Base-by-base conservation (phyloP, 1,284 basidiomycete genomes). In the Marasmius tenuissimus region DNA sequence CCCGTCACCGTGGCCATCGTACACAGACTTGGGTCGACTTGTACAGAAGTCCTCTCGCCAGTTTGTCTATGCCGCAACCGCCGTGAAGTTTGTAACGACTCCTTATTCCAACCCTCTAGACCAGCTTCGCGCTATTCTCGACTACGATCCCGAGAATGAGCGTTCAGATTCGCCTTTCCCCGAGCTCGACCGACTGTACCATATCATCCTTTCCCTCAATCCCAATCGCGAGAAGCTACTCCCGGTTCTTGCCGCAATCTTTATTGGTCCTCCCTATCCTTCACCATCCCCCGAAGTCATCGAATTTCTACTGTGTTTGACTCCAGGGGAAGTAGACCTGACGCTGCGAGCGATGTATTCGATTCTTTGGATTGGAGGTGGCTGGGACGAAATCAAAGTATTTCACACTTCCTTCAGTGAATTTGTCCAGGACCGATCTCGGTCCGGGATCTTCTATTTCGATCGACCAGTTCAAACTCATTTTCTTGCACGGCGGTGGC, bases 51-150 rank as follows among this genome's bases (percentile, higher is more conserved):
- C 71, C 3, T 67, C 68, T 14, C 67, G 69, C 3, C 70, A 70
- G 61, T 74, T 73, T 40, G 68, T 72, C 53, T 74, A 71, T 57
- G 69, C 69, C 10, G 63, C 65, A 4, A 70, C 69, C 4, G 65
- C 71, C 16, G 51, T 72, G 4, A 67, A 68, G 49, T 72, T 66
- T 56, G 52, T 73, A 22, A 62, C 1, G 12, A 50, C 51, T 16
- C 38, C 42, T 48, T 6, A 35, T 34, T 16, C 27, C 10, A 37
- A 50, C 18, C 62, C 62, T 2, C 14, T 49, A 4, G 59, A 56
- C 22, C 62, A 49, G 18, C 48, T 63, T 39, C 11, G 45, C 20
- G 16, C 53, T 7, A 39, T 63, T 10, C 48, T 63, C 11, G 45
- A 37, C 12, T 34, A 47, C 18, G 7, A 39, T 12, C n/a, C 18